phyloP scores from a whole-genome alignment of 305 asterid species.

The Euphrasia arctica region DNA sequence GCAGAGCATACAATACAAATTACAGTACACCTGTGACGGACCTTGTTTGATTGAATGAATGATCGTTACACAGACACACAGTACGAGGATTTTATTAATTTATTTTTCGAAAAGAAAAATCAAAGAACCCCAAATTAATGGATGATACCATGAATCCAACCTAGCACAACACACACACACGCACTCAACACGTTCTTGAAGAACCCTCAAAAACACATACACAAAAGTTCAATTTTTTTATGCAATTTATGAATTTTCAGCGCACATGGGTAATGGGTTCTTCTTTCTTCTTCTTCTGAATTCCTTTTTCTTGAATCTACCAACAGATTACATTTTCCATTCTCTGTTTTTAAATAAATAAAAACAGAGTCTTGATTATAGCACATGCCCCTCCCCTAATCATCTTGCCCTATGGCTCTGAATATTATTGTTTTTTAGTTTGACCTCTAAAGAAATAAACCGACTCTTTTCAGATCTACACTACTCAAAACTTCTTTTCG shows the following conservation, averaged over 20 bases:
- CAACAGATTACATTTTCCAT: slow-evolving; percentile 3
- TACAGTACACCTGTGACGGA: too few species aligned
- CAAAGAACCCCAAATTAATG: background rate
- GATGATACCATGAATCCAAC: slow-evolving; percentile 31
- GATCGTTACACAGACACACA: background rate
- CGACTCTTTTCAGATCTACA: slow-evolving; percentile 91
- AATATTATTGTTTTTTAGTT: slow-evolving; percentile 34
- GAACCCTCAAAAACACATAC: background rate
- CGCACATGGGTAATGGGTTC: slow-evolving; percentile 52
- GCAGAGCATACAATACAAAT: background rate
- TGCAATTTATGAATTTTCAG: slow-evolving; percentile 38
- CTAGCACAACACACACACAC: slow-evolving; percentile 33
- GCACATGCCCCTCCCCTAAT: slow-evolving; percentile 53
- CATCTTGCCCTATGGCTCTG: slow-evolving; percentile 30
- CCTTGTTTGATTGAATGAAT: background rate
- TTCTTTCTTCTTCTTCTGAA: slow-evolving; percentile 41
- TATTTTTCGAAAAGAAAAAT: background rate
- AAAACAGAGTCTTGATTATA: slow-evolving; percentile 11
- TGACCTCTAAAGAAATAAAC: slow-evolving; percentile 30
- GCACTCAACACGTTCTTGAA: slow-evolving; percentile 30
- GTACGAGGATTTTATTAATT: slow-evolving; percentile 23
- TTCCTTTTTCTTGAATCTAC: background rate
- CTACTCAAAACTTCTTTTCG: slow-evolving; percentile 37
- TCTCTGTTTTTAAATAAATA: slow-evolving; percentile 1
- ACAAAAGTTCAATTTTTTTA: slow-evolving; percentile 15